Conservation (phyloP, 352 stramenopile genomes). For the Phytopythium montanum region DNA sequence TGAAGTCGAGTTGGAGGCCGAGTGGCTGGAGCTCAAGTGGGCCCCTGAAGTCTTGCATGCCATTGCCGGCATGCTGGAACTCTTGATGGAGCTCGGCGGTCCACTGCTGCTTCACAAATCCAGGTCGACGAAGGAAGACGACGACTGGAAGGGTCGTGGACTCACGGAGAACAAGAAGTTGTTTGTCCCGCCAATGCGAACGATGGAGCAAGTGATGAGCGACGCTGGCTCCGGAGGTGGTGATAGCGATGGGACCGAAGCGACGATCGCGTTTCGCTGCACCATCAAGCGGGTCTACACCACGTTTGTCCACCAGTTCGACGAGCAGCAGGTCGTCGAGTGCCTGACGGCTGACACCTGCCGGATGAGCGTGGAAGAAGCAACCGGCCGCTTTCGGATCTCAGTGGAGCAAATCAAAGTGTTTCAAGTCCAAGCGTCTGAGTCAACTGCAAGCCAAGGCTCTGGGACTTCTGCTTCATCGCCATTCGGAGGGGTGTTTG, state of each 20-base stretch:
- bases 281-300: conserved; percentile 53
- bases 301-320: conserved; percentile 38
- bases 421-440: conserved; percentile 13
- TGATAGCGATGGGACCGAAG: conserved; percentile 12
- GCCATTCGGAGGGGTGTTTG: conserved; percentile 7
- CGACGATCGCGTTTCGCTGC: conserved; percentile 53
- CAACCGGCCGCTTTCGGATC: conserved; percentile 48
- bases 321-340: conserved; percentile 29
- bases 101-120: background rate
- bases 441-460: background rate
- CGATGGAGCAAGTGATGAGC: conserved; percentile 27
- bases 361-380: conserved; percentile 58
- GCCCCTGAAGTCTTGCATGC: conserved; percentile 52
- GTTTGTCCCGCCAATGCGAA: conserved; percentile 32
- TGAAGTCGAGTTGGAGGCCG: conserved; percentile 68
- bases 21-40: conserved; percentile 79
- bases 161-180: background rate
- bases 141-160: background rate
- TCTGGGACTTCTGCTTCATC: background rate
- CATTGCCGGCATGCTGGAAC: conserved; percentile 54
- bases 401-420: conserved; percentile 43
- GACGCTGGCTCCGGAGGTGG: background rate
- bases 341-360: conserved; percentile 60
- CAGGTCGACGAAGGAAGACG: background rate
- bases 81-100: conserved; percentile 12